Base-by-base conservation (phyloP, 108 stramenopile genomes). In the Schizochytrium sp. region DNA sequence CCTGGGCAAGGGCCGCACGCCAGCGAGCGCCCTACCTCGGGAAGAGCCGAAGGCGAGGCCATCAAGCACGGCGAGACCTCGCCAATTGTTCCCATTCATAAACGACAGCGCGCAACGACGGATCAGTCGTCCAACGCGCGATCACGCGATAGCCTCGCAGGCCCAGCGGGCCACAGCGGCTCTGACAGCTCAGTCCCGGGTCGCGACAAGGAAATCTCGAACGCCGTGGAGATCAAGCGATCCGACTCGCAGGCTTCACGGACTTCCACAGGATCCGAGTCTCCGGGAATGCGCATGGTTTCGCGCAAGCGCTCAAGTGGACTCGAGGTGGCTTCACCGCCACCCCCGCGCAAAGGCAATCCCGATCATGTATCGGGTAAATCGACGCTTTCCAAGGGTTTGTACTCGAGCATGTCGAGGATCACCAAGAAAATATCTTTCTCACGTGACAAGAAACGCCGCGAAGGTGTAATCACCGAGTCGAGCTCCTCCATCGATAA, bases 101-200 rank as follows among this genome's bases (percentile, higher is more conserved):
- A 83, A 34, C 76, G 76, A 12, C 76, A 83, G 76, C 76, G 76
- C 10, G 76, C 76, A 55, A 83, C 76, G 6, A 83, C 76, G 51
- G 76, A 83, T 47, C 45, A 21, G n/a, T 25, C 51, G 48, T 18
- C 18, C n/a, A 45, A 83, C 51, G 76, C 51, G n/a, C n/a, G 25
- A 28, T 43, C 45, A 6, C 76, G 48, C 25, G 76, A 29, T 16
- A 25, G 1, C 23, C 28, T 25, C 72, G 34, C 72, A 29, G 29
- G 34, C 2, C 34, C 34, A 34, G 34, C 34, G 34, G 34, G 34
- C 2, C 34, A 34, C 34, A 34, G 63, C 63, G 25, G 21, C 63
- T 14, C 6, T 10, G 41, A 10, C 8, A 69, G 10, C 63, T 8
- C 63, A 0, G 63, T 4, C 14, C 14, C 63, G 6, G 41, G 14